These are phyloP conservation scores for Malassezia obtusa DNA, from an alignment of 1,284 basidiomycete species.

Conservation along the genomic window DNA sequence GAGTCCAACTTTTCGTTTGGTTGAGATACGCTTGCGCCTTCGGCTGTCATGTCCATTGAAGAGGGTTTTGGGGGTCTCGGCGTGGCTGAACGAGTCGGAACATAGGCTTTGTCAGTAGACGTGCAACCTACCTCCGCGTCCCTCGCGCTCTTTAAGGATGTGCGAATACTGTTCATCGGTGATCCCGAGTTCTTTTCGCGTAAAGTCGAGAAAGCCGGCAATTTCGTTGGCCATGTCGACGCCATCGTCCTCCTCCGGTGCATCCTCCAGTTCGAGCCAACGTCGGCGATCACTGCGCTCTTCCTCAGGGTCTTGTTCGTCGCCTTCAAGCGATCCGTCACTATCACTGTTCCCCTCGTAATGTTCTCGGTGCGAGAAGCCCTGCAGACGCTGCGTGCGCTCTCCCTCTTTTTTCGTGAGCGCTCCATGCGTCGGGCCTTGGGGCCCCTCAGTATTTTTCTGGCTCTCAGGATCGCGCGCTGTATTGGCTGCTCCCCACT, in stretches of 20 bases:
- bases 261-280: neutral
- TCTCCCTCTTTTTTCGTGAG: too few relatives aligned
- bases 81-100: neutral
- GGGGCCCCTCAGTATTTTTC: neutral
- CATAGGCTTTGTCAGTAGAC: neutral
- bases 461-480: neutral
- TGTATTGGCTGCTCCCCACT: constrained; percentile 13
- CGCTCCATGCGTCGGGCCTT: too few relatives aligned
- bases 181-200: constrained; percentile 11
- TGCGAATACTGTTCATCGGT: constrained; percentile 10
- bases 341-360: constrained; percentile 15
- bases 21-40: too few relatives aligned
- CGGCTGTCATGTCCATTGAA: too few relatives aligned
- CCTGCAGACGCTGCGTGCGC: too few relatives aligned
- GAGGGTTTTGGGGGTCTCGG: too few relatives aligned
- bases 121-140: constrained; percentile 8
- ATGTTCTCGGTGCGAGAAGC: neutral
- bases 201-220: constrained; percentile 13
- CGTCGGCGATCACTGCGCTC: constrained; percentile 9
- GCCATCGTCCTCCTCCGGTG: neutral
- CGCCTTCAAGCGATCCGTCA: constrained; percentile 1
- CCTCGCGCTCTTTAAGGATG: constrained; percentile 6
- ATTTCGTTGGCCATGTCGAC: constrained; percentile 8
- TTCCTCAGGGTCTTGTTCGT: constrained; percentile 7
- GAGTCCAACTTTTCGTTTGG: neutral